Base-by-base conservation (phyloP, 2,329 filamentous ascomycete genomes). In the Juglanconis sp. region DNA sequence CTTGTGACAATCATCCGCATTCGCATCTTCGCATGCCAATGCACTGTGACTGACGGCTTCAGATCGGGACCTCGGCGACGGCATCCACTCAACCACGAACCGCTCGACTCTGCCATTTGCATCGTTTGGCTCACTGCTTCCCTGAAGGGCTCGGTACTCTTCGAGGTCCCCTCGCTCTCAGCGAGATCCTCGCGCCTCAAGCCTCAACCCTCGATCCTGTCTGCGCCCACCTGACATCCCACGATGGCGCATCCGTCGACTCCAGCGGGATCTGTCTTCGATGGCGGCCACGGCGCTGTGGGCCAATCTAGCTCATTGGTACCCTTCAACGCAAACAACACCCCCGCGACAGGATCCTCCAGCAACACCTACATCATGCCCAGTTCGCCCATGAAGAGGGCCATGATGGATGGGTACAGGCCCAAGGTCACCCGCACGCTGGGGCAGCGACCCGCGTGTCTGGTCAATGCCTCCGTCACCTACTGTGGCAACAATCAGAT, bases 401-500 rank as follows among this genome's bases (percentile, higher is more conserved):
- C 84, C 60, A 79, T 81, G 24, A 81, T 81, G 59, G 92, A 96
- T 71, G 87, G 87, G 65, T 96, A 96, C 75, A 88, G 89, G 53
- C 94, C 94, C 40, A 90, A 88, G 72, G 90, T 96, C 63, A 94
- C 85, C 42, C 87, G 88, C 68, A 91, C 89, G 11, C 79, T 90
- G 53, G 90, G 90, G 51, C 87, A 91, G 75, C 86, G 93, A 66
- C 95, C 95, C 42, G 93, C 95, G 40, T 98, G 94, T 71, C 82
- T 99, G 53, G 94, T 99, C 67, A 99, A 99, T 79, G 95, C 95
- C 56, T 98, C 95, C 1, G 94, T 98, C 63, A 99, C 95, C n/a
- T 97, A 96, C 74, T 96, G 95, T 70, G 93, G 93, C 62, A 95
- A 96, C 76, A 95, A 98, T 73, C 88, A 95, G 74, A 98, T 99